Evolutionary conservation across 2,329 filamentous ascomycete genomes (phyloP).

Genomic region (Trichoderma citrinoviride): DNA sequence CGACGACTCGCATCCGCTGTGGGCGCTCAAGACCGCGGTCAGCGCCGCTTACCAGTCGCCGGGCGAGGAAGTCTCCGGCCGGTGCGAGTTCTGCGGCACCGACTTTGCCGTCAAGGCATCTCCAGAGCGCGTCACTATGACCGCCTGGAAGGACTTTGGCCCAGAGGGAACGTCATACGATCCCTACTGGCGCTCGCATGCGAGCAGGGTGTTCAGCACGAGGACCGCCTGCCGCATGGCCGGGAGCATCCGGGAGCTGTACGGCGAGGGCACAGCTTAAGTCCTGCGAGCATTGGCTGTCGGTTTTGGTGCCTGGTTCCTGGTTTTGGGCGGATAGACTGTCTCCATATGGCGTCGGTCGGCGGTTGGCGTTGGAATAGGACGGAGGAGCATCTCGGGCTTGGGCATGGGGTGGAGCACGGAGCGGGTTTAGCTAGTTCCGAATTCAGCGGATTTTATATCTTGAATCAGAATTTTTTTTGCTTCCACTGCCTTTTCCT

Average conservation of each 20-base stretch:
- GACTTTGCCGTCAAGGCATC: constrained; percentile 16
- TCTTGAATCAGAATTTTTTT: not conserved
- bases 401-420: not conserved
- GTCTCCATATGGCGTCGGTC: not conserved
- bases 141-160: constrained; percentile 23
- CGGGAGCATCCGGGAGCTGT: not conserved
- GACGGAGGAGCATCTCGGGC: not conserved
- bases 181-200: not conserved
- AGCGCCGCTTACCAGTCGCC: not conserved
- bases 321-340: too few species aligned
- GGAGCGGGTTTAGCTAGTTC: constrained; percentile 12
- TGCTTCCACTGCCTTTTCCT: not conserved
- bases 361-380: not conserved
- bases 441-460: not conserved
- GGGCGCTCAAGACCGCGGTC: not conserved
- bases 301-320: too few species aligned
- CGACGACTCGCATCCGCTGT: not conserved
- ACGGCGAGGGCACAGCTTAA: not conserved
- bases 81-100: constrained; percentile 15
- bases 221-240: not conserved
- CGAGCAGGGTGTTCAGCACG: too few species aligned
- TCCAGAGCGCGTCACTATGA: not conserved
- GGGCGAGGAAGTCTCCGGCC: not conserved
- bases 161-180: constrained; percentile 16
- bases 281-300: not conserved